Conservation (phyloP, 257 asterid genomes). For the Jaltomata sinuosa region DNA sequence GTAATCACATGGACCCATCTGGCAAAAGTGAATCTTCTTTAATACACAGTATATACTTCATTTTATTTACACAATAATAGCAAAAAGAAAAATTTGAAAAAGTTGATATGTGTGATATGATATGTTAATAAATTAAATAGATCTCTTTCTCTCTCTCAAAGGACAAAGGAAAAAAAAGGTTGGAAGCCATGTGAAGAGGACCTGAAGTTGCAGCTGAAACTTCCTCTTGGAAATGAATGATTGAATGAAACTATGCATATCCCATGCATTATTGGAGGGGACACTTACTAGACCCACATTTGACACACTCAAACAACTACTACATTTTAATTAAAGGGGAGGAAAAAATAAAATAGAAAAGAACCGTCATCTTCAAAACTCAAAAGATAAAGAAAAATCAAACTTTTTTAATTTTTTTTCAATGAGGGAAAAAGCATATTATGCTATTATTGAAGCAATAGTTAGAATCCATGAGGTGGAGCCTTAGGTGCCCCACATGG, state of each 20-base stretch:
- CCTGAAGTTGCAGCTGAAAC: conserved; percentile 23
- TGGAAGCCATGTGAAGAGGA: conserved; percentile 45
- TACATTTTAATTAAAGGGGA: not conserved
- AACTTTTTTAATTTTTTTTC: not conserved
- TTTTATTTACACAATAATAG: not conserved
- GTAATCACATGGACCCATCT: conserved; percentile 62
- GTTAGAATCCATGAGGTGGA: conserved; percentile 2
- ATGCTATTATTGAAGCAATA: not conserved
- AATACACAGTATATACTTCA: not conserved
- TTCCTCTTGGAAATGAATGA: conserved; percentile 16
- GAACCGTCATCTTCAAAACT: not conserved
- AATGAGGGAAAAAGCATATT: not conserved
- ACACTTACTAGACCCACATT: conserved; percentile 5
- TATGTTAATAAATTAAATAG: conserved; percentile 24
- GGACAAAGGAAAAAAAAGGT: not conserved
- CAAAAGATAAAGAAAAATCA: too few relatives aligned
- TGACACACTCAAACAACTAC: not conserved
- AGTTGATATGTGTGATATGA: conserved; percentile 22
- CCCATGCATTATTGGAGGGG: conserved; percentile 15
- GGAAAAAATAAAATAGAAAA: not conserved
- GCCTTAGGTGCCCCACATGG: conserved; percentile 7
- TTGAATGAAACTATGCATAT: not conserved
- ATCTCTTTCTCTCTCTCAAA: not conserved
- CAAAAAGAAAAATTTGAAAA: not conserved
- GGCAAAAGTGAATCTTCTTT: conserved; percentile 25